Evolutionary conservation across 2,329 filamentous ascomycete genomes (phyloP), one percentile per base, ranked within the genome.

Genomic region (Penicillium janthinellum): DNA sequence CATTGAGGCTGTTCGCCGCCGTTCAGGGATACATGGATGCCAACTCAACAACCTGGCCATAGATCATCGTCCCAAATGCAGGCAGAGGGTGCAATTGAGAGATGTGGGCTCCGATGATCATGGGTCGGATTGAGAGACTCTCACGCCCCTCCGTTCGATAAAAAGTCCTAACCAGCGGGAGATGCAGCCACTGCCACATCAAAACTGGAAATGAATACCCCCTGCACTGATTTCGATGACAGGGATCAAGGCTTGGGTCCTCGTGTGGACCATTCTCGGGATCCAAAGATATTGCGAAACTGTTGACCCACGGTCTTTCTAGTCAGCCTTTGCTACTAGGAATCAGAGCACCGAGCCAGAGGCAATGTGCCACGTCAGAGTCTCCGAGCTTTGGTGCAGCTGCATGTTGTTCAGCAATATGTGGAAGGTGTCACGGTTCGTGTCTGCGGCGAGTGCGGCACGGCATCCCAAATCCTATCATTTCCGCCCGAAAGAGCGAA

Each of bases 291-390:
- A 54, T 66, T 64, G 64, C 63, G 54, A 52, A 5, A 52, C 63
- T 64, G 61, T 67, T 66, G 58, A 60, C 66, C 63, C 65, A 66
- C 64, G 60, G 65, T 52, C 60, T 62, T 64, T 63, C 56, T 57
- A 64, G 60, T 57, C 66, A 70, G 66, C 64, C 64, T 54, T 65
- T 60, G 60, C 60, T 66, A 64, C 62, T 63, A 66, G 59, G 57
- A 70, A 64, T 67, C 59, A 59, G 67, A 53, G 58, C 57, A 58
- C 48, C 63, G 61, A 67, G 64, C 75, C 74, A 77, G 70, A 75
- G 69, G 64, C 62, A 67, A 65, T 59, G 59, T 69, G 75, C 75
- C 75, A 77, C 75, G 75, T 77, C 75, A 77, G 73, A 75, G 70
- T 69, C 67, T 71, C 69, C 65, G 71, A 72, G 69, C 64, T 73